A percentile compares a stretch with the other conserved stretches of the same genome.
phyloP scores from a whole-genome alignment of 1,284 basidiomycete genomes.

The Cutaneotrichosporon daszewskae region DNA sequence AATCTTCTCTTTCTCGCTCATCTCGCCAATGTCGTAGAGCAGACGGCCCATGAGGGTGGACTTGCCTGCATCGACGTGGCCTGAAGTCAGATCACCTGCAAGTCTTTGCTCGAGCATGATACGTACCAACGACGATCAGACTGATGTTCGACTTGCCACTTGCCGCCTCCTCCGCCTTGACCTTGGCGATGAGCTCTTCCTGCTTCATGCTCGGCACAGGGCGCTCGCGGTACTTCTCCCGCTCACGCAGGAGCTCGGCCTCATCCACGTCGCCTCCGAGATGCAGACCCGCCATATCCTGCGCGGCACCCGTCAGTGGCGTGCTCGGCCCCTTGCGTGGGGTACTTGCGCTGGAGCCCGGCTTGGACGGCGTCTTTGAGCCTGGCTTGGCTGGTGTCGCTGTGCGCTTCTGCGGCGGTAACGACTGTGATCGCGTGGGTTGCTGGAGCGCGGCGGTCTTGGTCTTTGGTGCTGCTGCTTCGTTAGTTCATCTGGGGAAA shows the following conservation, averaged over 20 bases:
- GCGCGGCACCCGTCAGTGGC: constrained; percentile 14
- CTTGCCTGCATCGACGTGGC: constrained; percentile 98
- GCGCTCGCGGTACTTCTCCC: constrained; percentile 51
- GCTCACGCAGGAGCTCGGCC: constrained; percentile 48
- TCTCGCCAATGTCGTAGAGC: constrained; percentile 80
- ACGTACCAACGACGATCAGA: constrained; percentile 85
- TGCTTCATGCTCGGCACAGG: constrained; percentile 66
- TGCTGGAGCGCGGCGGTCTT: constrained; percentile 20
- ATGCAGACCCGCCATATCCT: constrained; percentile 69
- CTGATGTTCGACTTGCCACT: constrained; percentile 67
- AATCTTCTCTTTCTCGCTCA: constrained; percentile 76
- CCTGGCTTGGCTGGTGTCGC: constrained; percentile 7
- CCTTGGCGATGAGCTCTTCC: constrained; percentile 82
- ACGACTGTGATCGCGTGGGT: constrained; percentile 27
- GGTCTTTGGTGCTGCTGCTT: too few species aligned
- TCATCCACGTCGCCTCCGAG: constrained; percentile 51
- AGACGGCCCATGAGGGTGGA: constrained; percentile 95
- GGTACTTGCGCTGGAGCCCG: constrained; percentile 19
- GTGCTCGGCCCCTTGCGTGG: constrained; percentile 51
- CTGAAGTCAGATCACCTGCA: constrained; percentile 48
- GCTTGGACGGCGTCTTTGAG: constrained; percentile 23
- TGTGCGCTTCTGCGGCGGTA: constrained; percentile 33
- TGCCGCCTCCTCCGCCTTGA: constrained; percentile 56
- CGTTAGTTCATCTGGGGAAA: constrained; percentile 6
- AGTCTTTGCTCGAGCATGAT: neutral